Percentiles rank a stretch among this genome's conserved stretches.
Conservation (phyloP, 306 rosid genomes). For the Rosa lucieae region DNA sequence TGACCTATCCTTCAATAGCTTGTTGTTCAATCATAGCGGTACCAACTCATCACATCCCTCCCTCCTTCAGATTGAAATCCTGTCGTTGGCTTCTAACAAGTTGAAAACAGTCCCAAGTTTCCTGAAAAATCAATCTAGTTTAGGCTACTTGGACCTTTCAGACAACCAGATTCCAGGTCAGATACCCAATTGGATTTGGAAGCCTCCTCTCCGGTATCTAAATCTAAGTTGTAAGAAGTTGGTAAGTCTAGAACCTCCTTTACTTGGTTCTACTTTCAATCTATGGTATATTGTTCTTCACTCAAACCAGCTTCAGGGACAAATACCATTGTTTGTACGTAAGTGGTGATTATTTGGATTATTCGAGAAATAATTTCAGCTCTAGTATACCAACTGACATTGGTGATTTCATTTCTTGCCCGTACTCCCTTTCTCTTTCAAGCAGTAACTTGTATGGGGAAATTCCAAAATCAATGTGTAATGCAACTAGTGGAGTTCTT, state of each 20-base stretch:
- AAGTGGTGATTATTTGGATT: too few species aligned
- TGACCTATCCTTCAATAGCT: constrained; percentile 26
- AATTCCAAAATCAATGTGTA: too few species aligned
- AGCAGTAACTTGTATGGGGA: too few species aligned
- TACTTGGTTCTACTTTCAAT: too few species aligned
- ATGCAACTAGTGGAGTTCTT: too few species aligned
- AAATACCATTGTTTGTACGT: too few species aligned
- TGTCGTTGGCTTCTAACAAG: constrained; percentile 21
- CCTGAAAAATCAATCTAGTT: constrained; percentile 22
- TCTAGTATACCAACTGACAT: too few species aligned
- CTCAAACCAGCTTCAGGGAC: too few species aligned
- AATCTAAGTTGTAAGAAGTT: constrained; percentile 16
- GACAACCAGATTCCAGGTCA: constrained; percentile 12
- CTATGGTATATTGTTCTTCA: too few species aligned
- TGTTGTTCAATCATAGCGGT: not conserved
- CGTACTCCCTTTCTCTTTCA: too few species aligned
- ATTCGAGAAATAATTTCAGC: too few species aligned
- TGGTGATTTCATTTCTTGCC: too few species aligned
- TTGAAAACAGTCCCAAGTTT: constrained; percentile 19
- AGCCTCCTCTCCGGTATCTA: not conserved
- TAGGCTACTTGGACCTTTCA: constrained; percentile 22
- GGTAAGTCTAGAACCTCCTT: constrained; percentile 6
- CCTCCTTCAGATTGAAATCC: not conserved
- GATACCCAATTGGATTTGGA: constrained; percentile 27
- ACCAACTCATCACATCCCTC: not conserved